These are phyloP conservation scores for Choanephora cucurbitarum DNA, from an alignment of 371 early-diverging fungal species.

Conservation along the genomic window DNA sequence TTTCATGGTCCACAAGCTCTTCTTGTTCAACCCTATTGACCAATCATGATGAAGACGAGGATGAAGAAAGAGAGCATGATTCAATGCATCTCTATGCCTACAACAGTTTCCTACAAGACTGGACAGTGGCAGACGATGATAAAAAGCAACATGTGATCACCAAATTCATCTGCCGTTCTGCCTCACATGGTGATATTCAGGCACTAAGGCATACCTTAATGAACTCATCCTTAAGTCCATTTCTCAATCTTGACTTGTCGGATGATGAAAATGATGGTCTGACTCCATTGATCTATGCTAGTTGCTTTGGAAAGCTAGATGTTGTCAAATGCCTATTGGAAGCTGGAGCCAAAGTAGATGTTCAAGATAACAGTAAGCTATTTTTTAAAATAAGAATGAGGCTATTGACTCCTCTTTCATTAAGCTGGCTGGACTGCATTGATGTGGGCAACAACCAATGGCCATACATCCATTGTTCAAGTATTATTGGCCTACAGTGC, in stretches of 20 bases:
- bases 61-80: neutral
- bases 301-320: slow-evolving; percentile 82
- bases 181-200: slow-evolving; percentile 22
- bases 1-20: slow-evolving; percentile 11
- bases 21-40: neutral
- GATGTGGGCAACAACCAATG: slow-evolving; percentile 93
- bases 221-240: slow-evolving; percentile 9
- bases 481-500: slow-evolving; percentile 80
- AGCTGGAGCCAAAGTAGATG: slow-evolving; percentile 74
- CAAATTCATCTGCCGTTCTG: slow-evolving; percentile 19
- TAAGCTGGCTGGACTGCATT: slow-evolving; percentile 91
- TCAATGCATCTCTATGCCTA: neutral
- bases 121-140: neutral
- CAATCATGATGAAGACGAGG: slow-evolving; percentile 1
- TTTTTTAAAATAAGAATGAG: neutral
- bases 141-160: slow-evolving; percentile 4
- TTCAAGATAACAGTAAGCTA: slow-evolving; percentile 73
- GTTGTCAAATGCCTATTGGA: slow-evolving; percentile 64
- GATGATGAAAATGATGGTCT: slow-evolving; percentile 80
- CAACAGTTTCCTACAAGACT: neutral
- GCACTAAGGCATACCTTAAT: slow-evolving; percentile 12
- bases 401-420: neutral
- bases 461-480: slow-evolving; percentile 71
- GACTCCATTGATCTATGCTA: slow-evolving; percentile 82
- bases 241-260: slow-evolving; percentile 18